Percentiles rank a stretch among this genome's conserved stretches.
Conservation (phyloP, 345 rosid species). For the Chamaenerion angustifolium region DNA sequence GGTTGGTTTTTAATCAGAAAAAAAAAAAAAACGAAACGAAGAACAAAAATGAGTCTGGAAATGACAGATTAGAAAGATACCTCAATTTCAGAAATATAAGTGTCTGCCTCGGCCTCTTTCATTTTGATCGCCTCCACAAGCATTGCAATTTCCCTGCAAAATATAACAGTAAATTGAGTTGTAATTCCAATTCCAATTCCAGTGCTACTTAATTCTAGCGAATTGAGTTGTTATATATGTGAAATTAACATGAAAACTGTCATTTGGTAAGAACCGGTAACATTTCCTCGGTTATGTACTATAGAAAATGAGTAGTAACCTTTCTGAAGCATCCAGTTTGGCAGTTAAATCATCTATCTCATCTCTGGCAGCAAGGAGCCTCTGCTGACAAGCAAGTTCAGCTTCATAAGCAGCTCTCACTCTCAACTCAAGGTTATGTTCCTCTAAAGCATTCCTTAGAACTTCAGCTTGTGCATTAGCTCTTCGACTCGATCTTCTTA, state of each 20-base stretch:
- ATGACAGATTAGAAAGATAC: slow-evolving; percentile 8
- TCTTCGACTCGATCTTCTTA: slow-evolving; percentile 63
- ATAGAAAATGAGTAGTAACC: slow-evolving; percentile 20
- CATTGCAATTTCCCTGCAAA: slow-evolving; percentile 61
- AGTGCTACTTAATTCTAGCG: no score
- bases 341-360: slow-evolving; percentile 71
- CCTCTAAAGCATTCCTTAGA: slow-evolving; percentile 58
- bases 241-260: no score
- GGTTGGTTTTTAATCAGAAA: neutral
- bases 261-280: no score
- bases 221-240: no score
- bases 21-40: neutral
- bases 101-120: slow-evolving; percentile 74
- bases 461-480: slow-evolving; percentile 69
- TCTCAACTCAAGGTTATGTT: slow-evolving; percentile 85
- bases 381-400: slow-evolving; percentile 76
- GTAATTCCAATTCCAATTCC: no score
- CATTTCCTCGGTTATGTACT: no score
- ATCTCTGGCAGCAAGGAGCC: slow-evolving; percentile 75
- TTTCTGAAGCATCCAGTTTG: slow-evolving; percentile 59
- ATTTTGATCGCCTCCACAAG: slow-evolving; percentile 68
- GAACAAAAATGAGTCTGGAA: neutral
- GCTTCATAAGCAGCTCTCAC: slow-evolving; percentile 93
- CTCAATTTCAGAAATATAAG: slow-evolving; percentile 90
- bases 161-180: neutral